Evolutionary conservation across 257 asterid genomes (phyloP).

Genomic region (Nyctanthes arbortristis): DNA sequence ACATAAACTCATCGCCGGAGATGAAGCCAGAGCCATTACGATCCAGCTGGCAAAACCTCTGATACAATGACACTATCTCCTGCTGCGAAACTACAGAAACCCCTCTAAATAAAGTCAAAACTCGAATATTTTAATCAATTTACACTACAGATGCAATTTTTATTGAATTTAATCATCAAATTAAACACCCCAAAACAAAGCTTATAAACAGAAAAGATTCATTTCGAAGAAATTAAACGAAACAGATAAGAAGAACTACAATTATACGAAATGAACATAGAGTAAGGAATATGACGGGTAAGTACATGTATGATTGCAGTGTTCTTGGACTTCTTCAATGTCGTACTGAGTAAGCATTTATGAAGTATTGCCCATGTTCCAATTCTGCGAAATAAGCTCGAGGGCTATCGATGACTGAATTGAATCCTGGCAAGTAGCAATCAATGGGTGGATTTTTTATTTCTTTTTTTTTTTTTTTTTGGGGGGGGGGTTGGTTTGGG

Average conservation of each 20-base stretch:
- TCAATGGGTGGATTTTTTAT: too few relatives aligned
- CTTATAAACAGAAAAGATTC: neutral
- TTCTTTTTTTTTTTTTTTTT: too few relatives aligned
- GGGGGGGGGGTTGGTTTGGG: too few relatives aligned
- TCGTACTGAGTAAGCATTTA: slow-evolving; percentile 60
- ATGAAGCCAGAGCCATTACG: slow-evolving; percentile 53
- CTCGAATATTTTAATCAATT: neutral
- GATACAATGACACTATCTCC: slow-evolving; percentile 57
- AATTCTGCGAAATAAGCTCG: neutral
- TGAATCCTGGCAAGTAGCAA: too few relatives aligned
- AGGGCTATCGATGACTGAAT: neutral
- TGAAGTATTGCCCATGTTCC: slow-evolving; percentile 44
- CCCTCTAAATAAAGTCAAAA: neutral
- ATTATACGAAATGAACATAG: neutral
- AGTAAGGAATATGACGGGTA: too few relatives aligned
- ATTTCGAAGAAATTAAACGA: neutral
- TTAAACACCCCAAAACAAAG: neutral
- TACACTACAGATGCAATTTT: neutral
- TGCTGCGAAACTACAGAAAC: slow-evolving; percentile 52
- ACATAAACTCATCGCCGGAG: slow-evolving; percentile 57
- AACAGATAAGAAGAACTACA: too few relatives aligned
- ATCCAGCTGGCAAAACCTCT: slow-evolving; percentile 64
- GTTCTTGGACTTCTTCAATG: slow-evolving; percentile 57
- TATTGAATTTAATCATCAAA: neutral
- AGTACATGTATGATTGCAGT: slow-evolving; percentile 45